Conservation (phyloP, 164 flowering plant species). For the Tinospora cordifolia region DNA sequence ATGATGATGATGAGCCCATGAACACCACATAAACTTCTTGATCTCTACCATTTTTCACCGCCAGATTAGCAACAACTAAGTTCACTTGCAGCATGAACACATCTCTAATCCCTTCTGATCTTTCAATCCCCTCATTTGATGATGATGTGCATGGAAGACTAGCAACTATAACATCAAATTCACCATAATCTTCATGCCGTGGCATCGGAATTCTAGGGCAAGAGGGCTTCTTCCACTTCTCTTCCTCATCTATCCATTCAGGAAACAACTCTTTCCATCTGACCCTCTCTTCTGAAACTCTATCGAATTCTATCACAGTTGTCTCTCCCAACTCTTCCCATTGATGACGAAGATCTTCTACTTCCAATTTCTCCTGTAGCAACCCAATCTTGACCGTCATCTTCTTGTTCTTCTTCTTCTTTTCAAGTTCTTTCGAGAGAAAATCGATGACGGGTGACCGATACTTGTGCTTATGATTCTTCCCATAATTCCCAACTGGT, state of each 20-base stretch:
- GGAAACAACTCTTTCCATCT: conserved; percentile 80
- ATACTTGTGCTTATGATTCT: neutral
- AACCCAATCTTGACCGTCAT: conserved; percentile 27
- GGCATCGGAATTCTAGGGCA: conserved; percentile 96
- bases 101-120: conserved; percentile 55
- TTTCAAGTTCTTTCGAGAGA: conserved; percentile 7
- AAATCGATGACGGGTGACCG: conserved; percentile 6
- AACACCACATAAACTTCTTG: conserved; percentile 46
- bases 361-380: conserved; percentile 21
- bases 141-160: conserved; percentile 61
- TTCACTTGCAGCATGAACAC: conserved; percentile 75
- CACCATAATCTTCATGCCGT: conserved; percentile 19
- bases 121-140: conserved; percentile 50
- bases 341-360: neutral
- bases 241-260: conserved; percentile 94
- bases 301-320: conserved; percentile 35
- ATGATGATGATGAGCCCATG: conserved; percentile 53
- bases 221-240: conserved; percentile 47
- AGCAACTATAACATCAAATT: conserved; percentile 67
- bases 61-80: conserved; percentile 53
- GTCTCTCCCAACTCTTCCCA: conserved; percentile 15
- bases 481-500: neutral
- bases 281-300: conserved; percentile 26
- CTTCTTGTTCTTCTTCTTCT: neutral
- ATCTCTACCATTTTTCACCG: conserved; percentile 45